A percentile compares a stretch with the other conserved stretches of the same genome.
These are phyloP conservation scores for Teratosphaeria epicoccoides DNA, from an alignment of 2,329 filamentous ascomycete genomes.

Conservation along the genomic window DNA sequence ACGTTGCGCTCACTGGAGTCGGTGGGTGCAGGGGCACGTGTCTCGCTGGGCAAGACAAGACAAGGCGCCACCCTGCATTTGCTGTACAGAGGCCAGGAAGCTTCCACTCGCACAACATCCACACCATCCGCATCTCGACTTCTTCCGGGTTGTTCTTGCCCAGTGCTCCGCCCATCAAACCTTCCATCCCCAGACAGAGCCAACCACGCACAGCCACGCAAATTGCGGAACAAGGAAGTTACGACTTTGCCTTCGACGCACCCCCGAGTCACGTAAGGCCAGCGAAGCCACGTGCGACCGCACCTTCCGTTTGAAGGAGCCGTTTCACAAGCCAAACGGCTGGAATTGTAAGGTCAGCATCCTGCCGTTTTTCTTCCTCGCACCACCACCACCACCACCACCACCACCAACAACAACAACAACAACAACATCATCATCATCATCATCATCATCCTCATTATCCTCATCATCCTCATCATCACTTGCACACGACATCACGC, in stretches of 20 bases:
- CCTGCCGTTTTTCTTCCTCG: not conserved
- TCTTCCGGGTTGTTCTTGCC: not conserved
- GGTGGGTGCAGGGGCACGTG: too few species aligned
- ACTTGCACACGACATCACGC: not conserved
- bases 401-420: too few species aligned
- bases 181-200: not conserved
- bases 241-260: not conserved
- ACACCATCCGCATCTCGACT: too few species aligned
- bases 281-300: conserved; percentile 6
- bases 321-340: conserved; percentile 1
- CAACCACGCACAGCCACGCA: not conserved
- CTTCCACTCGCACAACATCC: not conserved
- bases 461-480: not conserved
- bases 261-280: not conserved
- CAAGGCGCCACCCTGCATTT: not conserved
- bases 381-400: too few species aligned
- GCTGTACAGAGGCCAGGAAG: not conserved
- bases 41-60: not conserved
- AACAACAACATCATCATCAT: too few species aligned
- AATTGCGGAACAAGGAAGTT: not conserved
- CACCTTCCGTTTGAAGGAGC: conserved; percentile 1
- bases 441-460: too few species aligned
- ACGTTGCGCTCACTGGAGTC: not conserved
- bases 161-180: not conserved
- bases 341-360: not conserved